These are phyloP conservation scores for Sisymbrium altissimum DNA, from an alignment of 345 rosid genomes.

Conservation along the genomic window DNA sequence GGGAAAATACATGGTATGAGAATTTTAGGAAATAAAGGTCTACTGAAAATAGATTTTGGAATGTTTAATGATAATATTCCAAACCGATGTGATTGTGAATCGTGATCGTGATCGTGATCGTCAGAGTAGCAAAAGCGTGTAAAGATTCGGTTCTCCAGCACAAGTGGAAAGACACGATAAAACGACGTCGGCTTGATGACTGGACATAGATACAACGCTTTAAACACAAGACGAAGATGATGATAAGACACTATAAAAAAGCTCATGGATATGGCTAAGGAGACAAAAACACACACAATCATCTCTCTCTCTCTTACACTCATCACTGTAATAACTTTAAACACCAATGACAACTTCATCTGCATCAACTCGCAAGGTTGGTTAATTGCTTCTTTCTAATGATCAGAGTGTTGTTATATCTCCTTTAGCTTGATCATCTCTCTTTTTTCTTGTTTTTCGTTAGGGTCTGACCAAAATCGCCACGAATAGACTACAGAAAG, in stretches of 20 bases:
- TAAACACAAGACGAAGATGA: background rate
- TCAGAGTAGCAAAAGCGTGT: conserved; percentile 19
- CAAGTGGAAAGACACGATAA: conserved; percentile 29
- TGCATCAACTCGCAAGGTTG: conserved; percentile 34
- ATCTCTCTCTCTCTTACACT: background rate
- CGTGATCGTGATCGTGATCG: conserved; percentile 10
- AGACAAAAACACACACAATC: conserved; percentile 23
- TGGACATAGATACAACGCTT: conserved; percentile 20
- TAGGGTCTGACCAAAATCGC: conserved; percentile 97
- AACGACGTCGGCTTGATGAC: conserved; percentile 30
- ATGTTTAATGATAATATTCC: conserved; percentile 14
- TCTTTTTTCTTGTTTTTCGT: background rate
- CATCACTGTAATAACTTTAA: conserved; percentile 13
- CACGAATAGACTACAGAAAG: conserved; percentile 87
- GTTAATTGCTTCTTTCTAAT: conserved; percentile 11
- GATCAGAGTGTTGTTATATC: background rate
- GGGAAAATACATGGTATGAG: background rate
- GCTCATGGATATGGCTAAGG: conserved; percentile 29
- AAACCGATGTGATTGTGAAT: conserved; percentile 1
- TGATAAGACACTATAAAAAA: conserved; percentile 21
- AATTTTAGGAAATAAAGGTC: background rate
- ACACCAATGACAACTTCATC: conserved; percentile 31
- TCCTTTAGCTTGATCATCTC: background rate
- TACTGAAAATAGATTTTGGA: background rate
- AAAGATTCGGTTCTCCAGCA: conserved; percentile 32